These are phyloP conservation scores for Lasiodiplodia citricola DNA, from an alignment of 2,329 filamentous ascomycete species.

Conservation along the genomic window DNA sequence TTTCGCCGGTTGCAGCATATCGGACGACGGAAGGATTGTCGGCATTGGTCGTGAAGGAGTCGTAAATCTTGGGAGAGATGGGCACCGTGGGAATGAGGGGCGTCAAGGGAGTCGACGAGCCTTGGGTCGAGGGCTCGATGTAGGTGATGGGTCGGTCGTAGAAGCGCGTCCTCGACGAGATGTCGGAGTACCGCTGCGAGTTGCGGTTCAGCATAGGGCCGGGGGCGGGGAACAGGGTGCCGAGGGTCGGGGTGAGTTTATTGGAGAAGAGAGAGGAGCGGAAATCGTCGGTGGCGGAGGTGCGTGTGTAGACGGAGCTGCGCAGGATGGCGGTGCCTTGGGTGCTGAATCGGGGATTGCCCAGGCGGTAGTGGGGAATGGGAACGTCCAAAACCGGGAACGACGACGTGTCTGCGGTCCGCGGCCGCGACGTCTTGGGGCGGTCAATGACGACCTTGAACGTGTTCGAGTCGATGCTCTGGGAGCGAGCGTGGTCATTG, in stretches of 20 bases:
- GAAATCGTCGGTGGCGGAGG: slow-evolving; percentile 72
- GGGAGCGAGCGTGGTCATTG: slow-evolving; percentile 62
- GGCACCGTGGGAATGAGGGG: slow-evolving; percentile 44
- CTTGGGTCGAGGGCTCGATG: slow-evolving; percentile 41
- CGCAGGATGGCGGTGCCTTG: slow-evolving; percentile 78
- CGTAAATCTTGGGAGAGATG: slow-evolving; percentile 74
- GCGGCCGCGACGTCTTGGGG: slow-evolving; percentile 65
- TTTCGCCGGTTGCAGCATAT: slow-evolving; percentile 75
- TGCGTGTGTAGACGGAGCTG: slow-evolving; percentile 74
- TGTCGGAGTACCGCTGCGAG: slow-evolving; percentile 44
- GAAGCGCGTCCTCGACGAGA: slow-evolving; percentile 29
- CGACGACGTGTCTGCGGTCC: slow-evolving; percentile 63
- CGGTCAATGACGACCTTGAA: slow-evolving; percentile 83
- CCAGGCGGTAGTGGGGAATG: slow-evolving; percentile 84
- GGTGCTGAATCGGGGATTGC: slow-evolving; percentile 78
- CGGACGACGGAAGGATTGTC: slow-evolving; percentile 83
- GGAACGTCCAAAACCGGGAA: slow-evolving; percentile 70
- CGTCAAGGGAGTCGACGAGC: slow-evolving; percentile 38
- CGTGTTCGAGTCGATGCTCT: slow-evolving; percentile 66
- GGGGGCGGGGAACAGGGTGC: slow-evolving; percentile 51
- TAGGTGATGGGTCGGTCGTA: slow-evolving; percentile 37
- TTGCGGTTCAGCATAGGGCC: slow-evolving; percentile 37
- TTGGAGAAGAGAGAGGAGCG: slow-evolving; percentile 65
- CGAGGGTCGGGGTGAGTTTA: slow-evolving; percentile 36
- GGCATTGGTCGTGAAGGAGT: slow-evolving; percentile 78